Evolutionary conservation across 495 filamentous ascomycete genomes (phyloP).

Genomic region (Annulohypoxylon nitens): DNA sequence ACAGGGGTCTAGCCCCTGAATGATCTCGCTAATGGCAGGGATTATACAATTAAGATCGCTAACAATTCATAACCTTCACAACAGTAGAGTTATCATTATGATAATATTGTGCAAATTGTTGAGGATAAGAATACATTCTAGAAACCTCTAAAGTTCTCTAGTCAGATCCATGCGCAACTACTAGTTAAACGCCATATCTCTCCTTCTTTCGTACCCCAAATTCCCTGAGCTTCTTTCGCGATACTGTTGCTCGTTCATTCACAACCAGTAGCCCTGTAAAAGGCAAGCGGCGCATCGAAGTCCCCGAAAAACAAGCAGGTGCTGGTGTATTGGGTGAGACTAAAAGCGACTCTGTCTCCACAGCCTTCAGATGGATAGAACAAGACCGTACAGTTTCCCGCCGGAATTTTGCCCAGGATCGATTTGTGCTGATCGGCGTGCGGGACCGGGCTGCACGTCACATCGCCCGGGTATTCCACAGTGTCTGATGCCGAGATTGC

Average conservation of each 20-base stretch:
- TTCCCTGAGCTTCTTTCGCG: not conserved
- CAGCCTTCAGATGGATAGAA: constrained; percentile 26
- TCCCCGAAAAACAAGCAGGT: constrained; percentile 31
- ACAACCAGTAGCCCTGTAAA: constrained; percentile 29
- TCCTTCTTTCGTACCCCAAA: not conserved
- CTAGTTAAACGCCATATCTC: not conserved
- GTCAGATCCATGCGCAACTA: too few relatives aligned
- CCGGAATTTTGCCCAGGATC: constrained; percentile 17
- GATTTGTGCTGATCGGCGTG: constrained; percentile 31
- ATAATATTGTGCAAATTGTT: too few relatives aligned
- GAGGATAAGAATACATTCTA: too few relatives aligned
- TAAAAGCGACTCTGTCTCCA: constrained; percentile 19
- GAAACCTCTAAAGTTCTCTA: too few relatives aligned
- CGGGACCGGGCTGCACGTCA: constrained; percentile 22
- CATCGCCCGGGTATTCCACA: constrained; percentile 17
- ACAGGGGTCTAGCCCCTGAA: constrained; percentile 4
- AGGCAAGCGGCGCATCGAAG: constrained; percentile 20
- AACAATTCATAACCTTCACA: not conserved
- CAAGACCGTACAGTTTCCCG: constrained; percentile 26
- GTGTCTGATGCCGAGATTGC: constrained; percentile 15
- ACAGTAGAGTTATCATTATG: too few relatives aligned
- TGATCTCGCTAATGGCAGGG: not conserved
- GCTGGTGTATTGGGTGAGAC: constrained; percentile 30
- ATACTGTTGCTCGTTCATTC: not conserved
- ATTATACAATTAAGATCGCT: not conserved